phyloP scores from a whole-genome alignment of 805 yeast genomes.

The Lipomyces yamadae region DNA sequence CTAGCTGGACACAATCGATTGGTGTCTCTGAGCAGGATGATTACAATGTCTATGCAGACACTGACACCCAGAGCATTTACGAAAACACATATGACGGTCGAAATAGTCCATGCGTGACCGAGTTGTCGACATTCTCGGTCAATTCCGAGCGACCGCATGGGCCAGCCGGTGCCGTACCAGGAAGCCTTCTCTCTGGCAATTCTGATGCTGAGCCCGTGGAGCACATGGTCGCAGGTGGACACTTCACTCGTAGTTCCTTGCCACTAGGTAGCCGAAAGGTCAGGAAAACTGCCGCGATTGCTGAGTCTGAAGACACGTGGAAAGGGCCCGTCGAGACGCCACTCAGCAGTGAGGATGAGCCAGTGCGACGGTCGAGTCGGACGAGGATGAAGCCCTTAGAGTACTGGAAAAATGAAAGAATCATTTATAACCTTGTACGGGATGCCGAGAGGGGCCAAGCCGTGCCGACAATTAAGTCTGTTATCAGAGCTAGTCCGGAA shows the following conservation, averaged over 20 bases:
- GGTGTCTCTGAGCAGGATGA: not conserved
- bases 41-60: not conserved
- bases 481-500: slow-evolving; percentile 22
- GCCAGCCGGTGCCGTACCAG: not conserved
- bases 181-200: not conserved
- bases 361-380: slow-evolving; percentile 7
- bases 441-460: slow-evolving; percentile 21
- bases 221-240: not conserved
- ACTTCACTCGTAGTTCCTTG: not conserved
- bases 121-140: not conserved
- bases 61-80: not conserved
- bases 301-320: not conserved
- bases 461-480: slow-evolving; percentile 40
- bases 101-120: not conserved
- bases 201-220: not conserved
- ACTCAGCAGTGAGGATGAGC: not conserved
- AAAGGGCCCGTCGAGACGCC: not conserved
- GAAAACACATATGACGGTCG: not conserved
- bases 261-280: not conserved
- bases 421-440: slow-evolving; percentile 56
- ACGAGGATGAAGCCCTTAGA: slow-evolving; percentile 61
- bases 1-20: too few species aligned
- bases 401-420: slow-evolving; percentile 80
- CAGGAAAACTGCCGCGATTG: not conserved
- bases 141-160: not conserved